Base-by-base conservation (phyloP, 768 basidiomycete genomes). In the Lentinula raphanica region DNA sequence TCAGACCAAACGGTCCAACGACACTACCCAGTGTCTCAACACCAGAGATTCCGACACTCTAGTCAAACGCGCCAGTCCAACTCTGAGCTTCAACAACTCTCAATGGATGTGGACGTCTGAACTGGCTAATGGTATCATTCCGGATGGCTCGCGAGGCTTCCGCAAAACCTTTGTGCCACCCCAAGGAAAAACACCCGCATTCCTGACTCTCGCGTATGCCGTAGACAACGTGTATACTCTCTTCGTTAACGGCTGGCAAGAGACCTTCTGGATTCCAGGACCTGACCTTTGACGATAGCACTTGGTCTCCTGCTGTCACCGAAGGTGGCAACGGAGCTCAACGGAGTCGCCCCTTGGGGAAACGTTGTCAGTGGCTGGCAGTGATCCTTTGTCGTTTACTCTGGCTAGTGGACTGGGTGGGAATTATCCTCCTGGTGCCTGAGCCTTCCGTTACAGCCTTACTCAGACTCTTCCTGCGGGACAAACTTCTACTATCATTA, bases 91-190 rank as follows among this genome's bases (percentile, higher is more conserved):
- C 45, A 27, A n/a, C 13, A 28, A n/a, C 50, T 59, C 58, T 36
- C 45, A 27, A 1, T 70, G 71, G 69, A 72, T 72, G 21, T 72
- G 69, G 69, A 68, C 68, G 2, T 17, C 58, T 9, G 69, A 69
- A 58, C 3, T 49, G 9, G 23, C 32, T 8, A 8, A 17, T 38
- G 51, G 40, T n/a, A 40, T 29, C 44, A 57, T 59, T 6, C 60
- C 62, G 6, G 23, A 45, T 15, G 62, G 49, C 13, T 17, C 50
- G 29, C 61, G 66, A 17, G 72, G 64, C 11, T 67, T 73, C 50
- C 69, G 72, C 21, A 66, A 66, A 45, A 68, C 67, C 0, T 68
- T 62, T 54, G 36, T 58, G 1, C 39, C 67, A 0, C 68, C 69
- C 0, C 58, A 29, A 17, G 69, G 70, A 5, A 71, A 70, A 58